phyloP scores from a whole-genome alignment of 306 rosid species.

The Dryas octopetala region DNA sequence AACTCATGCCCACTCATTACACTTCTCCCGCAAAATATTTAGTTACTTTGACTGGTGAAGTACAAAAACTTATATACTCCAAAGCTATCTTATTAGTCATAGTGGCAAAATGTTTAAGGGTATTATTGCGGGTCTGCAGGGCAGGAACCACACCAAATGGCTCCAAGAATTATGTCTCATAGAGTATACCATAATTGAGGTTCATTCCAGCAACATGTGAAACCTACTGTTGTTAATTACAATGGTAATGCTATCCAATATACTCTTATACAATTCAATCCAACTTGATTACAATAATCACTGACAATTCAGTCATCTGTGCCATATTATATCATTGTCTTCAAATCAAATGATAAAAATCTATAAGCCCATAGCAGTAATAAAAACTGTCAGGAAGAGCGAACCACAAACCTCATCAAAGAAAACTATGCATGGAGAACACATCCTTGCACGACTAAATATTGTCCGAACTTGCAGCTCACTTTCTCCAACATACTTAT shows the following conservation, averaged over 20 bases:
- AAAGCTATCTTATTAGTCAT: no score
- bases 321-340: neutral
- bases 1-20: no score
- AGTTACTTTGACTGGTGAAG: no score
- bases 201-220: no score
- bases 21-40: no score
- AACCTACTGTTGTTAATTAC: no score
- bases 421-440: slow-evolving; percentile 76
- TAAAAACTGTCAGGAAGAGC: slow-evolving; percentile 8
- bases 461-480: slow-evolving; percentile 60
- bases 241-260: neutral
- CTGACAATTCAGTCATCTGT: neutral
- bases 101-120: no score
- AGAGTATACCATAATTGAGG: neutral
- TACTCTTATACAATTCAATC: neutral
- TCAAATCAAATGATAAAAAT: neutral
- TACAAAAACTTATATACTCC: no score
- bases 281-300: neutral
- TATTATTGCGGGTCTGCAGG: no score
- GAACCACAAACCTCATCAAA: slow-evolving; percentile 74
- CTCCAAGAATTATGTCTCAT: neutral
- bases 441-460: slow-evolving; percentile 77
- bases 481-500: slow-evolving; percentile 90
- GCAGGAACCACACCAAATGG: neutral
- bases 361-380: neutral